Evolutionary conservation across 1,284 basidiomycete species (phyloP).

Genomic region (Takashimella koratensis): DNA sequence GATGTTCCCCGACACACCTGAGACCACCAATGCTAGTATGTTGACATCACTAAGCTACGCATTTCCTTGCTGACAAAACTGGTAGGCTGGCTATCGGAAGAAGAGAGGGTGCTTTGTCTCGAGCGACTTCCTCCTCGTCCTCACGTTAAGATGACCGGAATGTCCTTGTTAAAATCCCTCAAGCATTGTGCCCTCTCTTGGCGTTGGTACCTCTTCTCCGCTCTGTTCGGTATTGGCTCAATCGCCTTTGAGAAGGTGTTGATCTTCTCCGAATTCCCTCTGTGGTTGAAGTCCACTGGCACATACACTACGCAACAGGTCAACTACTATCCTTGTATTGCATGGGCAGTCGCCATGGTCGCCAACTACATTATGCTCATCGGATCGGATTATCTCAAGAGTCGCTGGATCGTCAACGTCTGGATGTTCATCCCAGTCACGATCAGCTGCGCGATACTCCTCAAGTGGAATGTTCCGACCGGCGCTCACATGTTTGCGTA

Average conservation of each 20-base stretch:
- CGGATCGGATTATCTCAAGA: slow-evolving; percentile 29
- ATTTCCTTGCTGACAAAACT: background rate
- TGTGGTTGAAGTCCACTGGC: slow-evolving; percentile 28
- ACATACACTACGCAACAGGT: slow-evolving; percentile 13
- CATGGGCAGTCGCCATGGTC: slow-evolving; percentile 35
- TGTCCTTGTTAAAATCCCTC: slow-evolving; percentile 14
- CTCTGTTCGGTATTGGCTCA: slow-evolving; percentile 26
- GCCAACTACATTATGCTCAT: slow-evolving; percentile 35
- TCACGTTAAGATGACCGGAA: slow-evolving; percentile 13
- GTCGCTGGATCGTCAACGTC: slow-evolving; percentile 42
- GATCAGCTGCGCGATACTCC: slow-evolving; percentile 33
- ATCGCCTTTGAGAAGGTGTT: slow-evolving; percentile 36
- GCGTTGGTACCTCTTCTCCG: slow-evolving; percentile 36
- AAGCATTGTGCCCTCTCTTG: slow-evolving; percentile 19
- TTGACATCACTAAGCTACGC: background rate
- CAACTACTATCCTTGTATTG: slow-evolving; percentile 36
- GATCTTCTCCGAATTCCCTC: slow-evolving; percentile 33
- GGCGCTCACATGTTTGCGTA: slow-evolving; percentile 40
- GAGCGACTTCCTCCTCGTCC: slow-evolving; percentile 24
- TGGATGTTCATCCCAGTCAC: slow-evolving; percentile 32
- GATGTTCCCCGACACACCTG: slow-evolving; percentile 43
- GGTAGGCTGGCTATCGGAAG: slow-evolving; percentile 34
- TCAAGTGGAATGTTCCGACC: slow-evolving; percentile 31
- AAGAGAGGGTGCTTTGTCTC: slow-evolving; percentile 31
- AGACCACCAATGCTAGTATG: slow-evolving; percentile 30